Base-by-base conservation (phyloP, 2,329 filamentous ascomycete species). In the Orbilia oligospora region DNA sequence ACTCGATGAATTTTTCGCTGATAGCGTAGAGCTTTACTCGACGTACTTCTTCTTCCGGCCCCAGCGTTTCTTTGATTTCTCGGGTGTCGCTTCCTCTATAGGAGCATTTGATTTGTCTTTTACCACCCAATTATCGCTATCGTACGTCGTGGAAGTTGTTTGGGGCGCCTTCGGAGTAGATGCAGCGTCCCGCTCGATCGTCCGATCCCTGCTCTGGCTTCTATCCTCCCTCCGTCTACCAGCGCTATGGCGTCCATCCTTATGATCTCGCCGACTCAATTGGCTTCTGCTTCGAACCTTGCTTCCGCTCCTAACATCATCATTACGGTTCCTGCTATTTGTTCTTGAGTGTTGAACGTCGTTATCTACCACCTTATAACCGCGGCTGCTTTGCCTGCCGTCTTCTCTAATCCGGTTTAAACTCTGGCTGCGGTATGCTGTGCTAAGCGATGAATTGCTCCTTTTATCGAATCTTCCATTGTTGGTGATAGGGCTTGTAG, bases 81-180 rank as follows among this genome's bases (percentile, higher is more conserved):
- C 75, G 0, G 75, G 75, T 24, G 68, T 64, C 5, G 68, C 46
- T 16, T 68, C 68, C 0, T 78, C 75, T 2, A 56, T 10, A 16
- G 55, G 16, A 20, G 44, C 22, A 10, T 41, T 68, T 24, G 56
- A 30, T 30, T 55, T 72, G 12, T 78, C 75, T 38, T 46, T 78
- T n/a, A 66, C 46, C 18, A 61, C 68, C 75, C 75, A 78, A 22
- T 78, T 78, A 14, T 78, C 75, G 55, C 75, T 78, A 63, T 78
- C 75, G 10, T 78, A 78, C 10, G 75, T 78, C 0, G 75, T 78
- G 6, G 75, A 78, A 24, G 75, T 78, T 27, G 75, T 78, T 44
- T 78, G 75, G 20, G 75, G 75, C 36, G 68, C 68, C 18, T 68
- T 78, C 3, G 75, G 75, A 10, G 75, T 78, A 3, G 75, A 67